These are phyloP conservation scores for Fraxinus excelsior DNA, from an alignment of 257 asterid genomes.

Conservation along the genomic window DNA sequence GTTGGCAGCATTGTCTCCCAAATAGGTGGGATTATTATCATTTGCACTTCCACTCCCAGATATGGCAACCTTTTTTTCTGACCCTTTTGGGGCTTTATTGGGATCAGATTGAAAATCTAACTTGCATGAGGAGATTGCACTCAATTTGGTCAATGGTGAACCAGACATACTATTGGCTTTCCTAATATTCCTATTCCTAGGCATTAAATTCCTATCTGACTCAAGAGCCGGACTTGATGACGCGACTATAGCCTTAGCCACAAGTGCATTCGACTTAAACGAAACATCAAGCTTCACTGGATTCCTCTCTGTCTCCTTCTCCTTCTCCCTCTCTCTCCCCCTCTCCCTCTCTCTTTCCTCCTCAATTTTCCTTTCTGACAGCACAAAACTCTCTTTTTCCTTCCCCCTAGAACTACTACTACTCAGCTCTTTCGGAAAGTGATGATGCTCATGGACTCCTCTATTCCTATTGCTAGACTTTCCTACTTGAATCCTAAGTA, in stretches of 20 bases:
- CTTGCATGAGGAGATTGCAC: constrained; percentile 19
- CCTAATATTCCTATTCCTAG: constrained; percentile 33
- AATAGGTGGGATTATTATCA: constrained; percentile 17
- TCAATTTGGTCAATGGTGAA: constrained; percentile 33
- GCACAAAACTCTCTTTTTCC: constrained; percentile 34
- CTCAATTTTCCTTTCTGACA: constrained; percentile 33
- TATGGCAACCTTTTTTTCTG: constrained; percentile 27
- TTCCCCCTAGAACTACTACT: constrained; percentile 40
- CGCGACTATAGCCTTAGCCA: constrained; percentile 69
- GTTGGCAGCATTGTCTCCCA: constrained; percentile 23
- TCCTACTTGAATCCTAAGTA: constrained; percentile 53
- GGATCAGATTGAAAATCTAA: constrained; percentile 32
- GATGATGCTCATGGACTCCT: constrained; percentile 37
- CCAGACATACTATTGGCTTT: constrained; percentile 30
- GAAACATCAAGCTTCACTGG: constrained; percentile 79
- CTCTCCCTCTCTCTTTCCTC: constrained; percentile 9
- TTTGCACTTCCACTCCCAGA: constrained; percentile 30
- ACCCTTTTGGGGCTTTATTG: constrained; percentile 32
- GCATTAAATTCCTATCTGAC: constrained; percentile 23
- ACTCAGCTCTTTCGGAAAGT: constrained; percentile 27
- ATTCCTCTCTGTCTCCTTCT: constrained; percentile 52
- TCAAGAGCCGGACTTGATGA: constrained; percentile 44
- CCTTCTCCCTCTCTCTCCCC: constrained; percentile 44
- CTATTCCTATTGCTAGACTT: constrained; percentile 40
- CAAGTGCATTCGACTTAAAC: constrained; percentile 74